Percentiles rank a stretch among this genome's conserved stretches.
Evolutionary conservation across 1,284 basidiomycete genomes (phyloP).

Genomic region (Jaminaea rosea): DNA sequence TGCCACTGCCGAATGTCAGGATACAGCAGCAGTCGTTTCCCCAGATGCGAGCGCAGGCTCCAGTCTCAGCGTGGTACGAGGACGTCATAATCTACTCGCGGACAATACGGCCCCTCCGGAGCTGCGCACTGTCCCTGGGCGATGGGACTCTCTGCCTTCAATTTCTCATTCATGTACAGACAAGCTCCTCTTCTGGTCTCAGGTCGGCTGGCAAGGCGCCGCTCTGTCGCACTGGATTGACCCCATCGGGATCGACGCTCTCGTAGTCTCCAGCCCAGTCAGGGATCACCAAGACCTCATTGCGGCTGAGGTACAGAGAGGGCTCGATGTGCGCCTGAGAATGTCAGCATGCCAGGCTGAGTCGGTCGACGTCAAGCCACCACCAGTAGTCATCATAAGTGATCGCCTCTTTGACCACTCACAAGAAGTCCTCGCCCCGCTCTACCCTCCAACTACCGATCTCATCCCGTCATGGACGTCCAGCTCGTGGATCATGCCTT

Average conservation of each 20-base stretch:
- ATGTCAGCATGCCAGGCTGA: neutral
- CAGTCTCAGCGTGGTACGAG: neutral
- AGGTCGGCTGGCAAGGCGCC: slow-evolving; percentile 26
- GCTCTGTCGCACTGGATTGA: slow-evolving; percentile 15
- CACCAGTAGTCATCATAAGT: too few relatives aligned
- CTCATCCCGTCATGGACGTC: neutral
- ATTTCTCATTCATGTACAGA: slow-evolving; percentile 32
- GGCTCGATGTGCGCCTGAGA: slow-evolving; percentile 2
- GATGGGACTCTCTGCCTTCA: slow-evolving; percentile 24
- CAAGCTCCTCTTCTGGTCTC: slow-evolving; percentile 27
- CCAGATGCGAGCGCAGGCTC: neutral
- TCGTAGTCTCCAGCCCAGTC: slow-evolving; percentile 13
- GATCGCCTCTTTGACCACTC: neutral
- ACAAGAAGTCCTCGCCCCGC: neutral
- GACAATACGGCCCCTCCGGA: neutral
- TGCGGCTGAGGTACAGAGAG: neutral
- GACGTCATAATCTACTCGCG: neutral
- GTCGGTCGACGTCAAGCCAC: neutral
- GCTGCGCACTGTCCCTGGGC: slow-evolving; percentile 28
- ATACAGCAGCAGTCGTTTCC: too few relatives aligned
- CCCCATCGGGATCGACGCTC: slow-evolving; percentile 12
- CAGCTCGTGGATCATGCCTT: slow-evolving; percentile 2
- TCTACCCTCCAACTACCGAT: too few relatives aligned
- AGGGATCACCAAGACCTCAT: neutral
- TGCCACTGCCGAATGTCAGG: neutral